phyloP scores from a whole-genome alignment of 2,329 filamentous ascomycete species.

The Gnomoniopsis sp. region DNA sequence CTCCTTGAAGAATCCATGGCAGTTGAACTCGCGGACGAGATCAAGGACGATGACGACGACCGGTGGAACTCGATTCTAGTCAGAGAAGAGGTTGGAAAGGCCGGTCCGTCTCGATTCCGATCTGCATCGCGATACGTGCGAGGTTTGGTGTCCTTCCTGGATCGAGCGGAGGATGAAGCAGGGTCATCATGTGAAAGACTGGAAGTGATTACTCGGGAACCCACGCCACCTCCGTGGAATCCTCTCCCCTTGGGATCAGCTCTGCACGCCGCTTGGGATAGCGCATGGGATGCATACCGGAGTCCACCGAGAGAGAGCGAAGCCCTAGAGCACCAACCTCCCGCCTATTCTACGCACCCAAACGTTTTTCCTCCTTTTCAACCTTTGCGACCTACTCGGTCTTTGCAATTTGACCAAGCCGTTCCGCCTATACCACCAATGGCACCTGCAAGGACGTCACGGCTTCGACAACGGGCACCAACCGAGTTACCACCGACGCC shows the following conservation, averaged over 20 bases:
- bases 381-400: not conserved
- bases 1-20: conserved; percentile 39
- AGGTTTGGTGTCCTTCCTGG: not conserved
- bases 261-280: conserved; percentile 1
- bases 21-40: conserved; percentile 39
- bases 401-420: too few species aligned
- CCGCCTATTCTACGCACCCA: not conserved
- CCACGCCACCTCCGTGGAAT: conserved; percentile 2
- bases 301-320: not conserved
- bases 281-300: not conserved
- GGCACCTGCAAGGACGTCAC: not conserved
- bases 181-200: not conserved
- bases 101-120: conserved; percentile 9
- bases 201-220: not conserved
- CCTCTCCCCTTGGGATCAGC: conserved; percentile 1
- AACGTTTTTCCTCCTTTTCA: not conserved
- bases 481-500: not conserved
- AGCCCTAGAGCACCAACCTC: not conserved
- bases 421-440: not conserved
- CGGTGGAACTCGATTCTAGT: conserved; percentile 14
- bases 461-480: not conserved
- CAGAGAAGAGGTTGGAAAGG: conserved; percentile 6
- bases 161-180: not conserved
- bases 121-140: not conserved
- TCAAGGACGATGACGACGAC: conserved; percentile 18